These are phyloP conservation scores for Ustilago loliicola DNA, from an alignment of 1,284 basidiomycete species.

Conservation along the genomic window DNA sequence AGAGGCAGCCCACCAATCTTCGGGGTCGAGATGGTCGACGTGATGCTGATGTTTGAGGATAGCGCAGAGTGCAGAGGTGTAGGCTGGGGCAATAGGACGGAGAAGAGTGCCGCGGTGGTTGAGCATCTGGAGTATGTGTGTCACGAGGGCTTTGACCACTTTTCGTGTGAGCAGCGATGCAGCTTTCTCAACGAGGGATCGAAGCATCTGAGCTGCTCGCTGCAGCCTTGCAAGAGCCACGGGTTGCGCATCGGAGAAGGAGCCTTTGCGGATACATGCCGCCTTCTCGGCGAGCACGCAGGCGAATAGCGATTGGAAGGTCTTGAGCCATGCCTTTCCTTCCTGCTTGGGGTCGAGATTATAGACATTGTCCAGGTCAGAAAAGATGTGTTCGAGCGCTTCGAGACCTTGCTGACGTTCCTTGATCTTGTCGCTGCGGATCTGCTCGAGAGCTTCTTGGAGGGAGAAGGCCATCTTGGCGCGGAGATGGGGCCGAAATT, in stretches of 20 bases:
- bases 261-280: conserved; percentile 74
- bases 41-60: conserved; percentile 80
- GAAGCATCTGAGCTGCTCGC: conserved; percentile 77
- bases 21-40: conserved; percentile 79
- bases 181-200: conserved; percentile 79
- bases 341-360: conserved; percentile 75
- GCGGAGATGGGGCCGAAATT: neutral
- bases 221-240: conserved; percentile 76
- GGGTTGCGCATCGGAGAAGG: conserved; percentile 68
- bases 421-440: conserved; percentile 76
- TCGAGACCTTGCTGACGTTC: conserved; percentile 79
- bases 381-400: conserved; percentile 77
- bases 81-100: conserved; percentile 80
- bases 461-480: conserved; percentile 48
- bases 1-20: conserved; percentile 79
- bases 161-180: conserved; percentile 75
- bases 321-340: conserved; percentile 75
- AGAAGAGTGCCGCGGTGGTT: conserved; percentile 76
- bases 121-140: conserved; percentile 79
- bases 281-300: conserved; percentile 78
- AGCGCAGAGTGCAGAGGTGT: conserved; percentile 81
- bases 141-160: conserved; percentile 76
- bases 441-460: conserved; percentile 48
- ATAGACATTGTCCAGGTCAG: conserved; percentile 74
- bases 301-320: conserved; percentile 82